Conservation (phyloP, 306 rosid species). For the Malus sylvestris region DNA sequence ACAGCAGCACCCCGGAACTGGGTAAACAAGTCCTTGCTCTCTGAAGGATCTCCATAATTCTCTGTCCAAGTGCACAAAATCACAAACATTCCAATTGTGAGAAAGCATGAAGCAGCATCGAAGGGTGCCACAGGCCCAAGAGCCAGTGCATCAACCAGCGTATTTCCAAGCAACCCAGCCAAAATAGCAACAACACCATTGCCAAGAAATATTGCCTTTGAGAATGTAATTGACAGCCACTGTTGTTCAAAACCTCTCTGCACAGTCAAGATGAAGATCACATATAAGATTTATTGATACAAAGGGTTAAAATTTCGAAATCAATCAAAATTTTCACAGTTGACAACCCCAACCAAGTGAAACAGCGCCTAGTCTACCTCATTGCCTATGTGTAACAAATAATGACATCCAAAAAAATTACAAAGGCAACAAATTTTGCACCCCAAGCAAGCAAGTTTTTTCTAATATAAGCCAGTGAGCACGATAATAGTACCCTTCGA, state of each 20-base stretch:
- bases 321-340: background rate
- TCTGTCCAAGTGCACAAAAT: conserved; percentile 87
- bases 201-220: conserved; percentile 98
- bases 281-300: background rate
- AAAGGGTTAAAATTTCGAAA: background rate
- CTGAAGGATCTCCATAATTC: conserved; percentile 87
- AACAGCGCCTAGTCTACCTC: background rate
- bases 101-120: conserved; percentile 97
- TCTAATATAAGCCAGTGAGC: background rate
- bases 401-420: background rate
- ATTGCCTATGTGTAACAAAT: background rate
- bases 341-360: background rate
- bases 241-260: conserved; percentile 98
- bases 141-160: conserved; percentile 73
- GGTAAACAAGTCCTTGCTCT: conserved; percentile 83
- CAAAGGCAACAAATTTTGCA: background rate
- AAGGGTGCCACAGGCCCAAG: conserved; percentile 99
- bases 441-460: background rate
- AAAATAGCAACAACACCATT: conserved; percentile 94
- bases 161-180: conserved; percentile 88
- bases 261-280: conserved; percentile 1
- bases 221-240: conserved; percentile 89
- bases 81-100: conserved; percentile 85
- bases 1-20: conserved; percentile 96
- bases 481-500: background rate